A percentile compares a stretch with the other conserved stretches of the same genome.
Conservation (phyloP, 306 rosid genomes). For the Alnus glutinosa region DNA sequence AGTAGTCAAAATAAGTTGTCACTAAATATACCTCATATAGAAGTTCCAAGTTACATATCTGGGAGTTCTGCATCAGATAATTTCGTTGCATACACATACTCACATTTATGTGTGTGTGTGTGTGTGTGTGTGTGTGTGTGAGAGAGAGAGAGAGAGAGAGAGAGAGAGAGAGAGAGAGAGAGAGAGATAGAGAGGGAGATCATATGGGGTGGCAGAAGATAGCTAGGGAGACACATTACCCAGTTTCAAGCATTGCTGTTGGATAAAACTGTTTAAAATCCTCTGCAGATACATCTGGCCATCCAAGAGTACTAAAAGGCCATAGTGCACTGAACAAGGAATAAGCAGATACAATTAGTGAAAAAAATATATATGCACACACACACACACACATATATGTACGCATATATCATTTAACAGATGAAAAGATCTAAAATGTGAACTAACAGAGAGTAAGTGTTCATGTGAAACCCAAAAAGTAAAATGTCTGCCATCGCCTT, state of each 20-base stretch:
- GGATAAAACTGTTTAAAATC: constrained; percentile 88
- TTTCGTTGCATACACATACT: neutral
- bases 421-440: neutral
- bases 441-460: neutral
- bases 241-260: constrained; percentile 96
- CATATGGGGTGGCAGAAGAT: constrained; percentile 24
- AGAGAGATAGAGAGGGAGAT: neutral
- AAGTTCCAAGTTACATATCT: neutral
- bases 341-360: constrained; percentile 11
- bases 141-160: neutral
- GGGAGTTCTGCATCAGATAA: neutral
- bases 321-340: constrained; percentile 74
- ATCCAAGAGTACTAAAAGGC: constrained; percentile 99
- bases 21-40: neutral
- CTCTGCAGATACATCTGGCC: constrained; percentile 81
- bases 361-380: neutral
- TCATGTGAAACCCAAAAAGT: neutral
- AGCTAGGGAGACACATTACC: constrained; percentile 52
- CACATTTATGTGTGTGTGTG: too few species aligned
- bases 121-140: neutral
- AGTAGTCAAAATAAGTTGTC: neutral
- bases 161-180: neutral
- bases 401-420: neutral
- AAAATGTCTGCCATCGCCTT: neutral
- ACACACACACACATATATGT: neutral